phyloP scores from a whole-genome alignment of 306 rosid genomes.

The Corylus heterophylla region DNA sequence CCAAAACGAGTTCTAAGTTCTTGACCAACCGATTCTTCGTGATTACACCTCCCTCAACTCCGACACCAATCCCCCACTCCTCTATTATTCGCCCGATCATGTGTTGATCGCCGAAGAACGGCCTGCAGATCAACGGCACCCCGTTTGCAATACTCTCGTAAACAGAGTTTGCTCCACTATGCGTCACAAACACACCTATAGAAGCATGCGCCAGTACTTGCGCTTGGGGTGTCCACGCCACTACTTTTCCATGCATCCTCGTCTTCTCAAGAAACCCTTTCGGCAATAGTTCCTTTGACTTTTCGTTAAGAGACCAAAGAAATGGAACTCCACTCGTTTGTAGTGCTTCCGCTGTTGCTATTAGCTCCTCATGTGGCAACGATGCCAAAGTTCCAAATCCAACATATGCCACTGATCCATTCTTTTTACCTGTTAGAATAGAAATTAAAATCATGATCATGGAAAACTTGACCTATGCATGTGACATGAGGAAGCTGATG shows the following conservation, averaged over 20 bases:
- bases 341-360: slow-evolving; percentile 30
- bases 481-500: no score
- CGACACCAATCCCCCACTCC: slow-evolving; percentile 48
- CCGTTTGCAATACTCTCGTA: slow-evolving; percentile 44
- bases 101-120: slow-evolving; percentile 47
- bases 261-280: slow-evolving; percentile 46
- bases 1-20: slow-evolving; percentile 43
- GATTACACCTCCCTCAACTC: slow-evolving; percentile 42
- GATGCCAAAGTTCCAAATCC: slow-evolving; percentile 26
- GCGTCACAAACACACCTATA: slow-evolving; percentile 49
- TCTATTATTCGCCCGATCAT: slow-evolving; percentile 41
- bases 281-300: slow-evolving; percentile 19
- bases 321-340: slow-evolving; percentile 16
- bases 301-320: slow-evolving; percentile 27
- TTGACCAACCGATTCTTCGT: slow-evolving; percentile 40
- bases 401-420: slow-evolving; percentile 17
- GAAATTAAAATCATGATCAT: no score
- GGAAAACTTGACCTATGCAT: no score
- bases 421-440: neutral
- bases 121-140: slow-evolving; percentile 57
- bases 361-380: slow-evolving; percentile 10
- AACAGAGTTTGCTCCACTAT: slow-evolving; percentile 50
- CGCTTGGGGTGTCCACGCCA: slow-evolving; percentile 54
- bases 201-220: slow-evolving; percentile 47
- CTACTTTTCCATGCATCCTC: slow-evolving; percentile 32